A percentile compares a stretch with the other conserved stretches of the same genome.
Evolutionary conservation across 2,329 filamentous ascomycete genomes (phyloP).

Genomic region (Fusarium sarcochroum): DNA sequence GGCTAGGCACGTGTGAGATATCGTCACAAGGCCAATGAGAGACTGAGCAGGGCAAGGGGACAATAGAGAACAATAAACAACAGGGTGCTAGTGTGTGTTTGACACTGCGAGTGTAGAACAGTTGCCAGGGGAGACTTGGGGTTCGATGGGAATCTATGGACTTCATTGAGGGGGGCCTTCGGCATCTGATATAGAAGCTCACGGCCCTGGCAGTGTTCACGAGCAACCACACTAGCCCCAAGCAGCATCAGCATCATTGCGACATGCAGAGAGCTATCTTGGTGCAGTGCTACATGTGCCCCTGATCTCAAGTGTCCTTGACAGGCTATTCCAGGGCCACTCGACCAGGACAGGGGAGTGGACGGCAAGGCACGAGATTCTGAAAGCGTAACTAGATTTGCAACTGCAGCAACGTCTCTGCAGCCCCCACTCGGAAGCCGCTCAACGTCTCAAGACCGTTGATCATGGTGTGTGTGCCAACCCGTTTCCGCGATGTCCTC

Average conservation of each 20-base stretch:
- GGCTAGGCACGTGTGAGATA: background rate
- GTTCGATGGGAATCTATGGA: background rate
- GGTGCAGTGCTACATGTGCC: conserved; percentile 10
- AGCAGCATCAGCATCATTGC: background rate
- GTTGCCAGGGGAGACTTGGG: background rate
- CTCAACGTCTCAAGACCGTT: background rate
- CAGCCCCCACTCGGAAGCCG: conserved; percentile 7
- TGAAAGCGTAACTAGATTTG: conserved; percentile 7
- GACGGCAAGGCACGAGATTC: background rate
- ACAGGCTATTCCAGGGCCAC: conserved; percentile 15
- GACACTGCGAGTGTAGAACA: background rate
- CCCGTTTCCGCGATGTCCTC: conserved; percentile 1
- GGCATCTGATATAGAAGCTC: conserved; percentile 25
- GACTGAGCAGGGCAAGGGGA: background rate
- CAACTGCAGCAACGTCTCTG: conserved; percentile 1
- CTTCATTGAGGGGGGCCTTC: background rate
- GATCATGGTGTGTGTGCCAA: conserved; percentile 4
- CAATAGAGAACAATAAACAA: background rate
- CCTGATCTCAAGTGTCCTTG: conserved; percentile 7
- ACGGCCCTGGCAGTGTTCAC: background rate
- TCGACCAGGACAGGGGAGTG: background rate
- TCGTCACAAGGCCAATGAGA: conserved; percentile 4
- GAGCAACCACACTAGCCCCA: background rate
- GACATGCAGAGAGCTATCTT: background rate
- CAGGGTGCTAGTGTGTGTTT: background rate